Conservation (phyloP, 345 rosid species). For the Gossypium rotundifolium region DNA sequence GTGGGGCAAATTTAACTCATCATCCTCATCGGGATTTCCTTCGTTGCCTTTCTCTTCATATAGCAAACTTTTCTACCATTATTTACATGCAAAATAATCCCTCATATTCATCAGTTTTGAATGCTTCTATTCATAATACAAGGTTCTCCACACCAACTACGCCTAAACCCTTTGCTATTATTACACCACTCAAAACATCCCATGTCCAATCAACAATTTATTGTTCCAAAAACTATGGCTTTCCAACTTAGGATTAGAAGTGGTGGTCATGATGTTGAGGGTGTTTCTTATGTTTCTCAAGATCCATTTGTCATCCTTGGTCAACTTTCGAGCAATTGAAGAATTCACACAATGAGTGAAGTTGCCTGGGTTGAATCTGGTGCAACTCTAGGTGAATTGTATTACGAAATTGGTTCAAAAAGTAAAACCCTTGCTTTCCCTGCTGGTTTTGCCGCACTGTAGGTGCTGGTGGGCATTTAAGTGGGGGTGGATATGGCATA, state of each 20-base stretch:
- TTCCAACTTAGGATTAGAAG: neutral
- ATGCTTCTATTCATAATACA: neutral
- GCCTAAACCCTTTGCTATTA: neutral
- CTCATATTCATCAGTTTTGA: neutral
- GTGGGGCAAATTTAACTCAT: neutral
- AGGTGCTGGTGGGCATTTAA: neutral
- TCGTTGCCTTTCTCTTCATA: neutral
- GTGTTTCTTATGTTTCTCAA: neutral
- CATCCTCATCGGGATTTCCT: neutral
- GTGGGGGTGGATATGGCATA: neutral
- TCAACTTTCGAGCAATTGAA: neutral
- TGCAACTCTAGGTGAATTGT: neutral
- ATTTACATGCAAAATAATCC: neutral
- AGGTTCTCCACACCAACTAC: constrained; percentile 1
- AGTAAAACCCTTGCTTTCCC: constrained; percentile 7
- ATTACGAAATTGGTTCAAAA: neutral
- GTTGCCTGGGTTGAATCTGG: constrained; percentile 2
- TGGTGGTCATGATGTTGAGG: constrained; percentile 6
- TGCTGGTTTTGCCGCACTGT: neutral
- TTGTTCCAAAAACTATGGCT: neutral
- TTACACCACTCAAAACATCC: neutral
- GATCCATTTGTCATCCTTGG: neutral
- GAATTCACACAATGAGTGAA: neutral
- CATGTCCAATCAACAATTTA: constrained; percentile 3
- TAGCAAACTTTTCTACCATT: neutral